These are phyloP conservation scores for Erodium trifolium DNA, from an alignment of 441 rosid species.

Conservation along the genomic window DNA sequence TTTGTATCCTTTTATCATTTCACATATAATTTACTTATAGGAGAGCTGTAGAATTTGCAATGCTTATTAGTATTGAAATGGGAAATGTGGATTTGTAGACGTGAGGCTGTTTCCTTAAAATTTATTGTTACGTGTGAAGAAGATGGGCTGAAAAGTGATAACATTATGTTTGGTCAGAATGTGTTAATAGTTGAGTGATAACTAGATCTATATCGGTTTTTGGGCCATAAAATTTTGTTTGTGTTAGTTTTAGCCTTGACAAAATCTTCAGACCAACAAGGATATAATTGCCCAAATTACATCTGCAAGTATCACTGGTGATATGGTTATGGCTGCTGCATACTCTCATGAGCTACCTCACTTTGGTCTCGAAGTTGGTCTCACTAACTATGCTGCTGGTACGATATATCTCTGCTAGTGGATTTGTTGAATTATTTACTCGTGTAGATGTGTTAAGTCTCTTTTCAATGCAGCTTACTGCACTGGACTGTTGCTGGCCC, in stretches of 20 bases:
- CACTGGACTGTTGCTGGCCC: conserved; percentile 6
- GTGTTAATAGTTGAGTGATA: no score
- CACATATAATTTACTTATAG: no score
- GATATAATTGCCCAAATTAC: conserved; percentile 5
- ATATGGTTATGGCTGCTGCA: conserved; percentile 6
- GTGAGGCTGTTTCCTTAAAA: no score
- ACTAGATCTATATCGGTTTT: no score
- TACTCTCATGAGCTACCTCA: conserved; percentile 9
- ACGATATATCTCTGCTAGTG: not conserved
- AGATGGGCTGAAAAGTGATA: no score
- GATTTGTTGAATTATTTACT: not conserved
- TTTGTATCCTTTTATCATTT: not conserved
- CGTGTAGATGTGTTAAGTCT: not conserved
- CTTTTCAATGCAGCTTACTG: not conserved
- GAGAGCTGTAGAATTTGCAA: no score
- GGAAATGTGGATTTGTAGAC: no score
- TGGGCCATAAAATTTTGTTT: no score
- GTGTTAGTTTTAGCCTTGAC: not conserved
- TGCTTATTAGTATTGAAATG: no score
- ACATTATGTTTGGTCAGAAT: no score
- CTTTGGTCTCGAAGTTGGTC: conserved; percentile 4
- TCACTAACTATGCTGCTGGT: conserved; percentile 9
- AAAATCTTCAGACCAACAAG: not conserved
- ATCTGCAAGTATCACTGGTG: conserved; percentile 4
- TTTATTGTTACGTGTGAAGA: no score